These are phyloP conservation scores for Naganishia antarctica DNA, from an alignment of 768 basidiomycete species.

Conservation along the genomic window DNA sequence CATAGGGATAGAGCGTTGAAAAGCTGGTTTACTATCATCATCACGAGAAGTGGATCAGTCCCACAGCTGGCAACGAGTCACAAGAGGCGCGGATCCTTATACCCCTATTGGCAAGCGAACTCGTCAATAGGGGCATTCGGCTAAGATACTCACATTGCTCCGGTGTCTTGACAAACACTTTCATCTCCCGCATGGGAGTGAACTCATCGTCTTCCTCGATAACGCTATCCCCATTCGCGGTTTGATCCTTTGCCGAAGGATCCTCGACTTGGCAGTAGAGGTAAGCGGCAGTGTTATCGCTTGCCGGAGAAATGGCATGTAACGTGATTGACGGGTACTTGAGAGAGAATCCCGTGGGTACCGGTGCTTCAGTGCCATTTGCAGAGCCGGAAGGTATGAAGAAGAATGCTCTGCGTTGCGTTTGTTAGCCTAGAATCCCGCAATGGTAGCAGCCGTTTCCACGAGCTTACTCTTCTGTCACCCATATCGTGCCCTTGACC, in stretches of 20 bases:
- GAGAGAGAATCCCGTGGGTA: constrained; percentile 70
- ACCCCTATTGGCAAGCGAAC: too few species aligned
- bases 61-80: too few species aligned
- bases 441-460: too few species aligned
- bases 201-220: constrained; percentile 52
- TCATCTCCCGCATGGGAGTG: constrained; percentile 70
- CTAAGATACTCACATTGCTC: constrained; percentile 57
- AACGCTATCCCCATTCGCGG: constrained; percentile 34
- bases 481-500: constrained; percentile 66
- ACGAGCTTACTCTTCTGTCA: constrained; percentile 77
- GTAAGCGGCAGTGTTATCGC: constrained; percentile 42
- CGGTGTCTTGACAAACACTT: constrained; percentile 62
- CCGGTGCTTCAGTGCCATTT: constrained; percentile 53
- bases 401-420: background rate
- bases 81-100: too few species aligned
- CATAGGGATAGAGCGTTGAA: constrained; percentile 18
- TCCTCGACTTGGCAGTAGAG: constrained; percentile 94
- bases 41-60: too few species aligned
- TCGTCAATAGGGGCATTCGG: background rate
- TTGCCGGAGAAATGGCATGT: constrained; percentile 79
- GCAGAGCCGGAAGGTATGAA: constrained; percentile 22
- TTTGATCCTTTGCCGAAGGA: constrained; percentile 44
- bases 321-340: constrained; percentile 85
- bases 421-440: too few species aligned
- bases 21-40: constrained; percentile 7